phyloP scores from a whole-genome alignment of 441 rosid species.

The Biscutella laevigata region DNA sequence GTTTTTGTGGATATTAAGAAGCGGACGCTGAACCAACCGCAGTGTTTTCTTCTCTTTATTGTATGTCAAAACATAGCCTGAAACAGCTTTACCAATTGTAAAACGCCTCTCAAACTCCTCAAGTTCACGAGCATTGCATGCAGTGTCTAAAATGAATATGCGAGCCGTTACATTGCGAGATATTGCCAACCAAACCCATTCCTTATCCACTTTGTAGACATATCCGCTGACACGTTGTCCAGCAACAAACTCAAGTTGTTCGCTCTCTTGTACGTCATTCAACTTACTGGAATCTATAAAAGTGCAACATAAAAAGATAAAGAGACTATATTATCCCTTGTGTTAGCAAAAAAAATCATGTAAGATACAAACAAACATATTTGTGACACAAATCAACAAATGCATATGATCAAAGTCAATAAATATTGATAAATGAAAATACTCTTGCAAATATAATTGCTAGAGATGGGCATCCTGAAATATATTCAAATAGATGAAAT shows the following conservation, averaged over 20 bases:
- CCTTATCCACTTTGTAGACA: conserved; percentile 80
- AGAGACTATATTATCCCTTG: conserved; percentile 6
- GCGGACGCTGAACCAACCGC: conserved; percentile 63
- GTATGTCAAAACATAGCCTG: conserved; percentile 55
- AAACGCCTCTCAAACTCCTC: conserved; percentile 55
- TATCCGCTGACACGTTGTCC: conserved; percentile 62
- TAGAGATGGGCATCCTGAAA: not conserved
- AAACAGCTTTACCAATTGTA: conserved; percentile 55
- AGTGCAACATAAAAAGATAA: conserved; percentile 10
- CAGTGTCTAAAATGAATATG: conserved; percentile 68
- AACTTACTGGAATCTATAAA: conserved; percentile 36
- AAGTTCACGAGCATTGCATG: conserved; percentile 68
- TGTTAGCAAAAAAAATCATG: not conserved
- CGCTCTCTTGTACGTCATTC: conserved; percentile 25
- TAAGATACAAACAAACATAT: not conserved
- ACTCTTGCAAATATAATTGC: not conserved
- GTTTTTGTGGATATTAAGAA: conserved; percentile 23
- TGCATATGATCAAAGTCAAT: conserved; percentile 3
- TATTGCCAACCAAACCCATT: conserved; percentile 80
- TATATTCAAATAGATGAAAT: not conserved
- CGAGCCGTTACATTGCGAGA: conserved; percentile 70
- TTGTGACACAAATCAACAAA: not conserved
- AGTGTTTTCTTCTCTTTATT: conserved; percentile 64
- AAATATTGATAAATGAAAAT: not conserved
- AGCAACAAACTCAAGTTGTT: conserved; percentile 41